Evolutionary conservation across 495 filamentous ascomycete genomes (phyloP).

Genomic region (Hyphodiscus hymeniophilus): DNA sequence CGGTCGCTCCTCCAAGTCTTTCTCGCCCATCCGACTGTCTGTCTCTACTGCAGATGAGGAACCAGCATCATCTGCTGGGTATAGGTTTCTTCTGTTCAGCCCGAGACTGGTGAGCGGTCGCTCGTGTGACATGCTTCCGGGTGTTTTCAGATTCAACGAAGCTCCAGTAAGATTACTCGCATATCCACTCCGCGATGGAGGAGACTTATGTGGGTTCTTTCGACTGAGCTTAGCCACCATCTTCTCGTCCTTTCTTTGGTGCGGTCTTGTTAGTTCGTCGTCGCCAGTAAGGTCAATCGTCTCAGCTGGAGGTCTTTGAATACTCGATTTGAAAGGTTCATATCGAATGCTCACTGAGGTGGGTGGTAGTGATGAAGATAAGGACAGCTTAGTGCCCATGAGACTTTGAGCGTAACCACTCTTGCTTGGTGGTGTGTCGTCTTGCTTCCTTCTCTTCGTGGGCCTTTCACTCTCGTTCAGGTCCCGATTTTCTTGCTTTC

Average conservation of each 20-base stretch:
- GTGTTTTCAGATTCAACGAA: constrained; percentile 11
- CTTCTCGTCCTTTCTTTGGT: not conserved
- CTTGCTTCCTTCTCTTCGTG: constrained; percentile 17
- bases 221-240: not conserved
- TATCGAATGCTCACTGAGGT: constrained; percentile 17
- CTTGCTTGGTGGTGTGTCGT: constrained; percentile 24
- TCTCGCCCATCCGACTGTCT: not conserved
- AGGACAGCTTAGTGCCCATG: constrained; percentile 37
- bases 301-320: not conserved
- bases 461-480: constrained; percentile 9
- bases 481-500: constrained; percentile 21
- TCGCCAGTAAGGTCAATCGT: constrained; percentile 19
- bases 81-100: not conserved
- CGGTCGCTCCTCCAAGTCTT: not conserved
- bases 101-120: not conserved
- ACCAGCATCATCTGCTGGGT: not conserved
- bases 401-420: constrained; percentile 43
- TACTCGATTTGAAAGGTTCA: constrained; percentile 7
- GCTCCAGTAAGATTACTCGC: constrained; percentile 21
- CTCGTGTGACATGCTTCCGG: not conserved
- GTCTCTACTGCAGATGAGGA: not conserved
- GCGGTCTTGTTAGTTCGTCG: not conserved
- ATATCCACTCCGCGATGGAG: constrained; percentile 12
- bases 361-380: constrained; percentile 22
- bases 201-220: constrained; percentile 5